phyloP scores from a whole-genome alignment of 371 early-diverging fungal species.

The Mucor irregularis region DNA sequence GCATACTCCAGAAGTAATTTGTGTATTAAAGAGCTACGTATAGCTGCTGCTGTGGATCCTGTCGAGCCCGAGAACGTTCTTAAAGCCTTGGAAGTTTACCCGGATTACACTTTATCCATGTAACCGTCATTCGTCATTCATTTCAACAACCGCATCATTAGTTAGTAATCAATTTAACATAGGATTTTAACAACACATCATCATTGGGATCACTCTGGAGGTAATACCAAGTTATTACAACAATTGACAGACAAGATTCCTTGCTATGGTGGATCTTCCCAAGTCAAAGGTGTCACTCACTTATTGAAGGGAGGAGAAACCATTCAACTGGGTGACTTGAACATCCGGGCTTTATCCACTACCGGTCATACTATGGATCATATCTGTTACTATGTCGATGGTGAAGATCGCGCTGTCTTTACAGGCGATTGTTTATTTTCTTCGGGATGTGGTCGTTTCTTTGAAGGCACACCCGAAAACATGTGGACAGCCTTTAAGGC shows the following conservation, averaged over 20 bases:
- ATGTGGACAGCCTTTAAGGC: constrained; percentile 78
- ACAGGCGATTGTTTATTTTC: constrained; percentile 45
- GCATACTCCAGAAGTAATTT: not conserved
- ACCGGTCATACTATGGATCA: constrained; percentile 86
- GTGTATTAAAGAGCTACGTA: not conserved
- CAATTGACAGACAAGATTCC: constrained; percentile 3
- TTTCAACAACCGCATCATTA: not conserved
- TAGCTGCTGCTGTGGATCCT: constrained; percentile 58
- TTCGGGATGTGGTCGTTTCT: constrained; percentile 88
- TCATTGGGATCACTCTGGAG: constrained; percentile 82
- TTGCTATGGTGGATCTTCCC: constrained; percentile 52
- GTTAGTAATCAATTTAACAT: not conserved
- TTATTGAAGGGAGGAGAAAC: constrained; percentile 63
- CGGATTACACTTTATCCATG: constrained; percentile 51
- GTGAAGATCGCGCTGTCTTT: constrained; percentile 28
- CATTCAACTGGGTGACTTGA: constrained; percentile 66
- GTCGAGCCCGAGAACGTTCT: constrained; percentile 57
- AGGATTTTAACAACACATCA: constrained; percentile 78
- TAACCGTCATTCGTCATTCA: constrained; percentile 2
- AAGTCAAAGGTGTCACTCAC: constrained; percentile 58
- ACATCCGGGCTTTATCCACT: constrained; percentile 58
- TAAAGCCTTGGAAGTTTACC: constrained; percentile 25
- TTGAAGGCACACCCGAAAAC: constrained; percentile 86
- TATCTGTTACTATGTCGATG: constrained; percentile 28
- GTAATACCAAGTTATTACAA: constrained; percentile 60